These are phyloP conservation scores for Cryptosporidium xiaoi DNA, from an alignment of 169 alveolate genomes.

Conservation along the genomic window DNA sequence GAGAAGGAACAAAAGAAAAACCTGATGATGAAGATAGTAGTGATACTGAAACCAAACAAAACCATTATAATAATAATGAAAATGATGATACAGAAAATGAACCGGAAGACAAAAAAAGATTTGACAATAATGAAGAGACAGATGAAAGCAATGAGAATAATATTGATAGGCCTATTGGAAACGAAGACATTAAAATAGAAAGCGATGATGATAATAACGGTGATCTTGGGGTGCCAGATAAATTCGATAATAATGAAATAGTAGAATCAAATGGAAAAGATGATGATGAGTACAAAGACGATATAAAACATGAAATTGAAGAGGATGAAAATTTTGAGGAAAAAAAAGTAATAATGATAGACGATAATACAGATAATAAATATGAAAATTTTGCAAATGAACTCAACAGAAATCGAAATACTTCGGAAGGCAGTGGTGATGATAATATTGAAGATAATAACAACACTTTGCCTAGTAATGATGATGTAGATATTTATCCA, in stretches of 20 bases:
- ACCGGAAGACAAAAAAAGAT: too few relatives aligned
- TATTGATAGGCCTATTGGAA: background rate
- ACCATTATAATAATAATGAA: background rate
- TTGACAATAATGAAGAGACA: background rate
- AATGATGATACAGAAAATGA: background rate
- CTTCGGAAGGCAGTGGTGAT: background rate
- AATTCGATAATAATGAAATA: background rate
- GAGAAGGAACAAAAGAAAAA: background rate
- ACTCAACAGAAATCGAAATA: background rate
- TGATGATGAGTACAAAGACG: background rate
- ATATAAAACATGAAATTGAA: conserved; percentile 6
- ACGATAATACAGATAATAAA: conserved; percentile 11
- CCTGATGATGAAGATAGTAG: background rate
- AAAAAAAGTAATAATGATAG: conserved; percentile 11
- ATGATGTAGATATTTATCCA: background rate
- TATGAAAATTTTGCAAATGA: background rate
- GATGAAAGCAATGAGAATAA: background rate
- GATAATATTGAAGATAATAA: background rate
- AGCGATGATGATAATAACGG: background rate
- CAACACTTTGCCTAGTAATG: background rate
- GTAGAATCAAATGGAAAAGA: conserved; percentile 30
- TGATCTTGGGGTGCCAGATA: background rate
- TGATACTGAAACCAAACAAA: background rate
- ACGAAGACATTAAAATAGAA: background rate
- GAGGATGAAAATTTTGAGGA: background rate